phyloP scores from a whole-genome alignment of 1,284 basidiomycete genomes.

The Serendipita sp. region DNA sequence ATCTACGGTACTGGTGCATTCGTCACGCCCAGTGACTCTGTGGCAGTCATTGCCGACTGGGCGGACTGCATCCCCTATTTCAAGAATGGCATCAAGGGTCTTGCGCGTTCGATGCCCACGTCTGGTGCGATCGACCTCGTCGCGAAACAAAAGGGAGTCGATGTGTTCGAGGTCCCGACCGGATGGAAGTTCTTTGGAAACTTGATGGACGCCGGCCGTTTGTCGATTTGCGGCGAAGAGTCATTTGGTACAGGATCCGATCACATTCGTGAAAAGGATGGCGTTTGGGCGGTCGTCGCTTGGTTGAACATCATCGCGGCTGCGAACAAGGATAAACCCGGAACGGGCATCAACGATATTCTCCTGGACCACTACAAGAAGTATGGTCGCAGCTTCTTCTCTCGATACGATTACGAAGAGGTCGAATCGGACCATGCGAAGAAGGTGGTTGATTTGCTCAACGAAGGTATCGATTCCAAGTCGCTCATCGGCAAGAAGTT shows the following conservation, averaged over 20 bases:
- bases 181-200: constrained; percentile 99
- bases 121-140: constrained; percentile 94
- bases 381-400: constrained; percentile 98
- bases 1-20: constrained; percentile 98
- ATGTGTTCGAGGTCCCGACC: constrained; percentile 93
- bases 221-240: constrained; percentile 98
- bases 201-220: constrained; percentile 93
- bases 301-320: constrained; percentile 96
- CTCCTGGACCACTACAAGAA: constrained; percentile 76
- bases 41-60: constrained; percentile 98
- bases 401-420: constrained; percentile 98
- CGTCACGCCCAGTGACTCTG: constrained; percentile 93
- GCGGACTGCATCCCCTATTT: constrained; percentile 95
- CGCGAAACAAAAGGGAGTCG: constrained; percentile 85
- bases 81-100: constrained; percentile 84
- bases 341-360: constrained; percentile 77
- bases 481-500: constrained; percentile 46
- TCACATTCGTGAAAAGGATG: constrained; percentile 98
- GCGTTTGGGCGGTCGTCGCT: constrained; percentile 92
- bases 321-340: constrained; percentile 70
- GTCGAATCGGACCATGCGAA: constrained; percentile 83
- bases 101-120: constrained; percentile 95
- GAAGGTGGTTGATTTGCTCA: constrained; percentile 68
- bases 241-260: constrained; percentile 99
- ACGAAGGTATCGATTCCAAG: constrained; percentile 51